These are phyloP conservation scores for Alternaria ethzedia DNA, from an alignment of 2,329 filamentous ascomycete species.

Conservation along the genomic window DNA sequence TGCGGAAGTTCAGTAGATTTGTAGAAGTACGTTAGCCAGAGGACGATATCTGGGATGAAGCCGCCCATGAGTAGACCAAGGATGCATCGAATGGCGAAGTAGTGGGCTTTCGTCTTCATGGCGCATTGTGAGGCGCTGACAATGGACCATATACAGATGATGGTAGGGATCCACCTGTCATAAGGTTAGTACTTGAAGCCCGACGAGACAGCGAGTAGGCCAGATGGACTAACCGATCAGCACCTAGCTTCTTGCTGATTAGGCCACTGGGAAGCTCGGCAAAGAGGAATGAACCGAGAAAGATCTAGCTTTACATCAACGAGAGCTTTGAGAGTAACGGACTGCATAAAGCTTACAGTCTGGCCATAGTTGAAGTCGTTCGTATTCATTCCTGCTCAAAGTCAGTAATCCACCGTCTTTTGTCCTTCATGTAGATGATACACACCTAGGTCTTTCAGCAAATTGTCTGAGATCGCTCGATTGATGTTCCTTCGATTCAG, in stretches of 20 bases:
- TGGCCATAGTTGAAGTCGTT: background rate
- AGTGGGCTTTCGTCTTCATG: constrained; percentile 41
- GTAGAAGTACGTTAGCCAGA: constrained; percentile 54
- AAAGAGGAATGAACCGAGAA: constrained; percentile 52
- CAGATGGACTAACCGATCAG: constrained; percentile 43
- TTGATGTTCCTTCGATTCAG: constrained; percentile 58
- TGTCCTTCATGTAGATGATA: background rate
- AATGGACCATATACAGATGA: constrained; percentile 46
- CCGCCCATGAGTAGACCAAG: constrained; percentile 50
- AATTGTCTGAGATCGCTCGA: constrained; percentile 46
- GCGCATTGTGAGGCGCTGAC: constrained; percentile 47
- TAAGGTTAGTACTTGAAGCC: background rate
- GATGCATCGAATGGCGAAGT: constrained; percentile 49
- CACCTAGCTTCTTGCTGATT: constrained; percentile 59
- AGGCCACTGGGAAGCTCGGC: constrained; percentile 59
- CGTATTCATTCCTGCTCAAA: background rate
- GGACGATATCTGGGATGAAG: constrained; percentile 46
- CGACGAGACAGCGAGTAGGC: background rate
- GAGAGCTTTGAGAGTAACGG: background rate
- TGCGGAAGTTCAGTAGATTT: constrained; percentile 50
- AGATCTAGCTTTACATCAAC: constrained; percentile 27
- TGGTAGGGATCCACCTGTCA: constrained; percentile 44
- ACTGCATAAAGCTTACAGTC: background rate
- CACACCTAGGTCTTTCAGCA: constrained; percentile 38
- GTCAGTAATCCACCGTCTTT: background rate